A percentile compares a stretch with the other conserved stretches of the same genome.
Conservation (phyloP, 2,329 filamentous ascomycete genomes). For the Epichloe amarillans region DNA sequence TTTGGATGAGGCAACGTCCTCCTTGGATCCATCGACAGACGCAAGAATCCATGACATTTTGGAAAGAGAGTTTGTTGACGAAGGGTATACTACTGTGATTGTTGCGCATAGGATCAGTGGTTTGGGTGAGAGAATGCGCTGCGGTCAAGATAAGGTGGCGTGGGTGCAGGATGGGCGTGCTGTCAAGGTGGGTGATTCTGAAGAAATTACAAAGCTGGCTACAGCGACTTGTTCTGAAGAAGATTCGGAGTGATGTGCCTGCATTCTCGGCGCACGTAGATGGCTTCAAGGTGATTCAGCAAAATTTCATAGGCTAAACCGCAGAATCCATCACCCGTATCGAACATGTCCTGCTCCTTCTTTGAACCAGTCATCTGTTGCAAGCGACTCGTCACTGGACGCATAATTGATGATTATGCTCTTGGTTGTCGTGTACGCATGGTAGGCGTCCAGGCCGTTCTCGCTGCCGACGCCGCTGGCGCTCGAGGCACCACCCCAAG, state of each 20-base stretch:
- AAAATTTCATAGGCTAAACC: not conserved
- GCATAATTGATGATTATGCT: conserved; percentile 61
- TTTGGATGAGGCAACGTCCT: conserved; percentile 19
- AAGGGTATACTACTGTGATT: conserved; percentile 23
- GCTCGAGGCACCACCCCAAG: conserved; percentile 52
- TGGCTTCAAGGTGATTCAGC: too few relatives aligned
- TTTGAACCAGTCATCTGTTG: conserved; percentile 54
- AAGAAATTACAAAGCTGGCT: not conserved
- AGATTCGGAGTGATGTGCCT: not conserved
- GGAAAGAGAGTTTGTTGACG: conserved; percentile 10
- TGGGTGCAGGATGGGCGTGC: not conserved
- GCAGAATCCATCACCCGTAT: conserved; percentile 14
- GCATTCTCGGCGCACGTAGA: too few relatives aligned
- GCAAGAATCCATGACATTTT: conserved; percentile 18
- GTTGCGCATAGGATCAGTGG: conserved; percentile 21
- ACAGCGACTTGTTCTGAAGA: not conserved
- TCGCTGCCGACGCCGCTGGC: conserved; percentile 58
- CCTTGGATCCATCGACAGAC: conserved; percentile 21
- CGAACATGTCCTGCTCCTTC: conserved; percentile 39
- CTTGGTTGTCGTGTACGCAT: conserved; percentile 46
- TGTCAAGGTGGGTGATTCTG: not conserved
- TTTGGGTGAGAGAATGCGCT: conserved; percentile 11
- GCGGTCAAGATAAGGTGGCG: not conserved
- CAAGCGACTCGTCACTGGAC: conserved; percentile 34
- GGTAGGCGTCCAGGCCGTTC: conserved; percentile 53